These are phyloP conservation scores for Hyaloscypha bicolor DNA, from an alignment of 495 filamentous ascomycete genomes.

Conservation along the genomic window DNA sequence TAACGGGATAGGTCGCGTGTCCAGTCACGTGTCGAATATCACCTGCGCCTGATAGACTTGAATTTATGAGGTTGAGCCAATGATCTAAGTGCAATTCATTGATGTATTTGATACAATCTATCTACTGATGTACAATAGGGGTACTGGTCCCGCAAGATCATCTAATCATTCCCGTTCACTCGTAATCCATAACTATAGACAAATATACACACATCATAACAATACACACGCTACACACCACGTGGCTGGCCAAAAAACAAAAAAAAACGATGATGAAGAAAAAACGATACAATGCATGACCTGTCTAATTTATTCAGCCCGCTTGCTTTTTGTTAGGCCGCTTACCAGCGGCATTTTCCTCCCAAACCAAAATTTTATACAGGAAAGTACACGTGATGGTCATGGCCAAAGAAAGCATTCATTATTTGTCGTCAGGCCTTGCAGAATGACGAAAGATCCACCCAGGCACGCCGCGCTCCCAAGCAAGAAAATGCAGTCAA, in stretches of 20 bases:
- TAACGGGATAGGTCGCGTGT: not conserved
- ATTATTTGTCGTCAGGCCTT: not conserved
- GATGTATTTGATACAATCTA: not conserved
- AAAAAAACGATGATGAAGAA: not conserved
- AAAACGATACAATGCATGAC: not conserved
- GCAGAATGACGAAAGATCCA: not conserved
- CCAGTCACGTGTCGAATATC: not conserved
- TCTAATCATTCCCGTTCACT: slow-evolving; percentile 1
- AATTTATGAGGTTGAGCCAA: not conserved
- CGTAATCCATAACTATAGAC: not conserved
- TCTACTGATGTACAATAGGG: not conserved
- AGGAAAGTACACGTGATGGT: not conserved
- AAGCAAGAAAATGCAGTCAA: not conserved
- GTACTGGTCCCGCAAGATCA: not conserved
- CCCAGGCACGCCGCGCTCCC: not conserved
- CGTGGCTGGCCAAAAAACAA: not conserved
- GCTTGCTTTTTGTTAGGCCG: no score
- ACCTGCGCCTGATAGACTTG: not conserved
- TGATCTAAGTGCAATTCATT: not conserved
- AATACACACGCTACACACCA: not conserved
- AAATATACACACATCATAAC: not conserved
- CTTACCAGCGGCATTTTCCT: not conserved
- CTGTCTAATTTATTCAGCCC: not conserved
- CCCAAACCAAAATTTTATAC: not conserved
- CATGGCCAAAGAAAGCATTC: not conserved